phyloP scores from a whole-genome alignment of 805 yeast species.

The Yarrowia deformans region DNA sequence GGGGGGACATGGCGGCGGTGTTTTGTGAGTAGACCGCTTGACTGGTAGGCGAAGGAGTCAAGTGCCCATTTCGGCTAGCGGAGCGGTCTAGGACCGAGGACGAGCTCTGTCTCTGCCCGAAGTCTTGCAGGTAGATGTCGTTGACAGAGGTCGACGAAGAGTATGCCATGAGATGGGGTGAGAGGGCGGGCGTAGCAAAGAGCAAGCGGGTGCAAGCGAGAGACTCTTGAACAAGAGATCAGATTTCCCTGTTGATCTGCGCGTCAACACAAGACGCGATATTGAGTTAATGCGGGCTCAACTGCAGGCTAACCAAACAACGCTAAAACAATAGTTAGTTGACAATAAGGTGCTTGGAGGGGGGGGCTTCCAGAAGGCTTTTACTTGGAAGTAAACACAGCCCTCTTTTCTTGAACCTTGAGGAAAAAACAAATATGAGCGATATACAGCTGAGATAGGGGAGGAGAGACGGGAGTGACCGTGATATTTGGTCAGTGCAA shows the following conservation, averaged over 20 bases:
- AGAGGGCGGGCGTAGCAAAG: neutral
- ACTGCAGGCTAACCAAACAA: slow-evolving; percentile 16
- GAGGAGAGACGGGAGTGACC: too few species aligned
- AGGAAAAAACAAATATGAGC: neutral
- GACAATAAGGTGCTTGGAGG: neutral
- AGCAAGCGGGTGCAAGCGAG: slow-evolving; percentile 18
- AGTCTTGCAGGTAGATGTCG: slow-evolving; percentile 44
- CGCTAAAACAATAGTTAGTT: slow-evolving; percentile 21
- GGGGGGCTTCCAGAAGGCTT: neutral
- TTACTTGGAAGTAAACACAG: slow-evolving; percentile 14
- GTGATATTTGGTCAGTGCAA: too few species aligned
- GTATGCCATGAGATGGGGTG: slow-evolving; percentile 20
- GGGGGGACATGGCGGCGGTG: slow-evolving; percentile 5
- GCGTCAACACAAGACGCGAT: slow-evolving; percentile 34
- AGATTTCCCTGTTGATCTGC: slow-evolving; percentile 13
- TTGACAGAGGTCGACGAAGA: slow-evolving; percentile 36
- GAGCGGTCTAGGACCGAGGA: slow-evolving; percentile 41
- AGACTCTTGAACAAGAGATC: slow-evolving; percentile 9
- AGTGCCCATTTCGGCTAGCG: slow-evolving; percentile 40
- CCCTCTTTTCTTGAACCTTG: slow-evolving; percentile 6
- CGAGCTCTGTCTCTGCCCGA: slow-evolving; percentile 43
- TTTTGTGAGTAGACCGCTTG: neutral
- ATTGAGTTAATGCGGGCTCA: slow-evolving; percentile 27
- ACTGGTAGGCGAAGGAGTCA: slow-evolving; percentile 11
- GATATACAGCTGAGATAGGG: neutral